Evolutionary conservation across 2,329 filamentous ascomycete genomes (phyloP).

Genomic region (Cladorrhinum sp.): DNA sequence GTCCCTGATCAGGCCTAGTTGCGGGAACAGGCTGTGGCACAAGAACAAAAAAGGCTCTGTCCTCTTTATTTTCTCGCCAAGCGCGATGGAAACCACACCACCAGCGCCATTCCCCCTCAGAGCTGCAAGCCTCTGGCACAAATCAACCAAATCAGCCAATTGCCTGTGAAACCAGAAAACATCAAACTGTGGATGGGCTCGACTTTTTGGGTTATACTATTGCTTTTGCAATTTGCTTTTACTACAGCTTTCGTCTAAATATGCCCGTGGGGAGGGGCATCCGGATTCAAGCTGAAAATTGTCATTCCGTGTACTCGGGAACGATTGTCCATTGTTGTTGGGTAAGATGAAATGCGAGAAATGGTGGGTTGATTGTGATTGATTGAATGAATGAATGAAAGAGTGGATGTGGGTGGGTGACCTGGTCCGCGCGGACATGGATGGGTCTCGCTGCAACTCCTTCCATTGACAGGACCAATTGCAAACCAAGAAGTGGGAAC

Average conservation of each 20-base stretch:
- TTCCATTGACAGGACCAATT: neutral
- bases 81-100: neutral
- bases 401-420: neutral
- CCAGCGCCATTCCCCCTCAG: neutral
- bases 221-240: neutral
- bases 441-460: neutral
- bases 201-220: neutral
- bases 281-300: neutral
- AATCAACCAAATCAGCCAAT: neutral
- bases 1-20: neutral
- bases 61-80: neutral
- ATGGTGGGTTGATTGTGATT: neutral
- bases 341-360: neutral
- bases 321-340: too few species aligned
- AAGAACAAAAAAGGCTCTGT: neutral
- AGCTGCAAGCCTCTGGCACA: neutral
- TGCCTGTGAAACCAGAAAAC: neutral
- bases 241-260: neutral
- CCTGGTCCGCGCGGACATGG: neutral
- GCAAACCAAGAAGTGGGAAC: neutral
- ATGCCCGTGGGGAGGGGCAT: neutral
- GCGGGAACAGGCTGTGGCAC: neutral
- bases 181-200: neutral
- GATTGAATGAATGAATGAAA: neutral
- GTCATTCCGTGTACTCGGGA: neutral